These are phyloP conservation scores for Auxenochlorella pyrenoidosa DNA, from an alignment of 139 green algal species.

Conservation along the genomic window DNA sequence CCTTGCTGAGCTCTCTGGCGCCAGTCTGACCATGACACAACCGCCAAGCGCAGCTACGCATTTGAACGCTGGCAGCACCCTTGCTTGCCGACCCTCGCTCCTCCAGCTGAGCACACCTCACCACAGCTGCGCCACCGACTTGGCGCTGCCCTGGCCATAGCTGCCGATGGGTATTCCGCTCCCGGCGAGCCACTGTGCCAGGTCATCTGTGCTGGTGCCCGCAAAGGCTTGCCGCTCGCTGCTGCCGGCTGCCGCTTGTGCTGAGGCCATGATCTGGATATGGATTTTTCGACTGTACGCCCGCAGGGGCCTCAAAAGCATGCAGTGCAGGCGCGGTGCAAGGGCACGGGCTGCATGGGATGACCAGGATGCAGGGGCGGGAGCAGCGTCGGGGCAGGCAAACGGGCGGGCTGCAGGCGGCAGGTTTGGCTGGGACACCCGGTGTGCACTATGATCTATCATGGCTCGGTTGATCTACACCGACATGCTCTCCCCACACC, in stretches of 20 bases:
- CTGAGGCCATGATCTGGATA: not conserved
- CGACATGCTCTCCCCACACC: too few species aligned
- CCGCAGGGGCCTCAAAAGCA: not conserved
- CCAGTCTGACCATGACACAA: too few species aligned
- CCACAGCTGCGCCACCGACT: slow-evolving; percentile 25
- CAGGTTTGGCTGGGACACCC: too few species aligned
- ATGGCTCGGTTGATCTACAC: too few species aligned
- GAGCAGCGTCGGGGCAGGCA: not conserved
- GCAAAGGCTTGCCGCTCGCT: not conserved
- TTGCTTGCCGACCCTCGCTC: not conserved
- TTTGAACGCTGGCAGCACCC: too few species aligned
- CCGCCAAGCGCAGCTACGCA: not conserved
- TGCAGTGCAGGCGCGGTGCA: not conserved
- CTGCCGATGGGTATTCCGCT: not conserved
- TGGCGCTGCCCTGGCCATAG: slow-evolving; percentile 13
- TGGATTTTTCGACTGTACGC: too few species aligned
- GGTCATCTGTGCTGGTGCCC: not conserved
- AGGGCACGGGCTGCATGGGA: not conserved
- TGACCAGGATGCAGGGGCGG: not conserved
- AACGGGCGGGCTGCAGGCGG: not conserved
- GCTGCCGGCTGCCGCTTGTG: not conserved
- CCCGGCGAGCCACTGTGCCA: not conserved
- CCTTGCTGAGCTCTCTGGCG: too few species aligned
- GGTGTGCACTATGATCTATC: too few species aligned
- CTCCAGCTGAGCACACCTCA: not conserved